These are phyloP conservation scores for Circinella minor DNA, from an alignment of 371 early-diverging fungal genomes.

Conservation along the genomic window DNA sequence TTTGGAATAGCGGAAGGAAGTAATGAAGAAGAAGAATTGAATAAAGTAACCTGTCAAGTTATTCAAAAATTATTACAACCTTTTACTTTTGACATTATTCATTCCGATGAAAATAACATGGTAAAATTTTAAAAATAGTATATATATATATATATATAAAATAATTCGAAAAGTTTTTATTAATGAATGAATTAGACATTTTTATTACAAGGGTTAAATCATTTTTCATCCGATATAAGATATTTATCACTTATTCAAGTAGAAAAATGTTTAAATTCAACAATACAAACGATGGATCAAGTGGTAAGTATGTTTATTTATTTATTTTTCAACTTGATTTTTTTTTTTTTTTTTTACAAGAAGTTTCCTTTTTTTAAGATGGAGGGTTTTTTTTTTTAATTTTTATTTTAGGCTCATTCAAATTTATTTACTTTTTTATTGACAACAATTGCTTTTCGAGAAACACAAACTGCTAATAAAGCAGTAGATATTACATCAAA, in stretches of 20 bases:
- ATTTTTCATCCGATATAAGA: slow-evolving; percentile 50
- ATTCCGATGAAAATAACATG: slow-evolving; percentile 25
- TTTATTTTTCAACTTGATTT: neutral
- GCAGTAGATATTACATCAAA: slow-evolving; percentile 42
- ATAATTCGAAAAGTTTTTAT: slow-evolving; percentile 5
- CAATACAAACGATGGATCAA: slow-evolving; percentile 22
- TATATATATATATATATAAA: no score
- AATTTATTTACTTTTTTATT: slow-evolving; percentile 39
- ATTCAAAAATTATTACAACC: slow-evolving; percentile 37
- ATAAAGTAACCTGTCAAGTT: slow-evolving; percentile 29
- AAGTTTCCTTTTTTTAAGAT: no score
- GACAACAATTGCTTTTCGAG: slow-evolving; percentile 48
- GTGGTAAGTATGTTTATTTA: slow-evolving; percentile 24
- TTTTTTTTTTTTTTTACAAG: no score
- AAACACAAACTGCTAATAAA: slow-evolving; percentile 44
- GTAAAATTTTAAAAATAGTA: no score
- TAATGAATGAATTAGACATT: slow-evolving; percentile 26
- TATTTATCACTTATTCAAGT: slow-evolving; percentile 46
- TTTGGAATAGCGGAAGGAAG: slow-evolving; percentile 35
- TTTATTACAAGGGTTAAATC: slow-evolving; percentile 46
- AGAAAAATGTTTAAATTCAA: slow-evolving; percentile 37
- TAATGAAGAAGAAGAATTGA: slow-evolving; percentile 11
- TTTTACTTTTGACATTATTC: slow-evolving; percentile 30
- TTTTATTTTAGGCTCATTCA: slow-evolving; percentile 36
- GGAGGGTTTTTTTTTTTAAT: no score